Evolutionary conservation across 2,329 filamentous ascomycete species (phyloP).

Genomic region (Cordyceps militaris): DNA sequence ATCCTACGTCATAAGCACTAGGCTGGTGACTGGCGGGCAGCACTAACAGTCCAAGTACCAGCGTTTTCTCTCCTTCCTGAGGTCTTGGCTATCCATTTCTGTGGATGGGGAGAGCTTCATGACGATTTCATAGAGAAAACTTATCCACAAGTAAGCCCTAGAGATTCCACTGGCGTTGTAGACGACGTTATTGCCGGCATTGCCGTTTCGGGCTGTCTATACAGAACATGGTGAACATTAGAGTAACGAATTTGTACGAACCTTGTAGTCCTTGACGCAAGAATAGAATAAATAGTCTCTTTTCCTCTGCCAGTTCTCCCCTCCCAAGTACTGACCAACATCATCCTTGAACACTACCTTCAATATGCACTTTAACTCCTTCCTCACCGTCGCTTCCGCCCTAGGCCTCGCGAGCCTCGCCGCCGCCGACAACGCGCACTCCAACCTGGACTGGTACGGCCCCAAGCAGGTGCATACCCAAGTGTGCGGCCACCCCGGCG

Average conservation of each 20-base stretch:
- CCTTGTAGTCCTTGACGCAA: not conserved
- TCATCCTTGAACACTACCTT: no score
- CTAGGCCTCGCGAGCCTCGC: constrained; percentile 1
- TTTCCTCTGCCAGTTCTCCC: not conserved
- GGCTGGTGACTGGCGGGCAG: not conserved
- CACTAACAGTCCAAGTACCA: constrained; percentile 25
- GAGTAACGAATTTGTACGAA: not conserved
- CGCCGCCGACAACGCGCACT: constrained; percentile 9
- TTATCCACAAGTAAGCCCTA: constrained; percentile 11
- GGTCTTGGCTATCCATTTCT: not conserved
- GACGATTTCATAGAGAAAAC: not conserved
- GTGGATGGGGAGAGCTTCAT: not conserved
- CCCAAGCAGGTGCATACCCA: constrained; percentile 11
- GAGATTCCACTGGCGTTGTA: not conserved
- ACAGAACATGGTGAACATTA: not conserved
- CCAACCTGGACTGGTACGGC: constrained; percentile 14
- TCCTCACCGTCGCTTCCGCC: constrained; percentile 1
- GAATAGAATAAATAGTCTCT: not conserved
- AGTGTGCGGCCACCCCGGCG: constrained; percentile 13
- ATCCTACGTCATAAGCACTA: constrained; percentile 4
- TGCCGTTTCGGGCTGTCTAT: not conserved
- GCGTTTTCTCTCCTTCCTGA: not conserved
- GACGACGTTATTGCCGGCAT: not conserved
- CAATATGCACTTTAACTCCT: constrained; percentile 2
- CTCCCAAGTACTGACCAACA: not conserved